phyloP scores from a whole-genome alignment of 306 rosid genomes.

The Ochetophila trinervis region DNA sequence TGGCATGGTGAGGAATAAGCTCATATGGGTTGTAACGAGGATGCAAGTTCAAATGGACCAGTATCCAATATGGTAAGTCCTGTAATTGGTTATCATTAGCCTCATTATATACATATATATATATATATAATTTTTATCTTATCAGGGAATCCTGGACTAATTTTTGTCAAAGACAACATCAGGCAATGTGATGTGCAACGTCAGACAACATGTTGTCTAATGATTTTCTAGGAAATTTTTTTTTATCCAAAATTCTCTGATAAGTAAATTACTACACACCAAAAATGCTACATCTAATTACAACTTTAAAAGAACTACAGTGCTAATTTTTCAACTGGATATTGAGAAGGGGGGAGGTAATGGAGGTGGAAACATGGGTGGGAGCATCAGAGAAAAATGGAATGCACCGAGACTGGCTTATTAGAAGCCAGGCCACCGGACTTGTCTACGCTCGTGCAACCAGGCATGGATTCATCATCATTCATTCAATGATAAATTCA shows the following conservation, averaged over 20 bases:
- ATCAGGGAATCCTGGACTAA: too few relatives aligned
- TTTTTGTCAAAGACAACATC: too few relatives aligned
- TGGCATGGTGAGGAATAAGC: background rate
- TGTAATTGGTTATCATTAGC: background rate
- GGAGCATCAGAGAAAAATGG: background rate
- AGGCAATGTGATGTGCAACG: too few relatives aligned
- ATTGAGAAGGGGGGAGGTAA: background rate
- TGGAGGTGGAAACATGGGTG: background rate
- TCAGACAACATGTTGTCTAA: too few relatives aligned
- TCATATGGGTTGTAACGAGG: background rate
- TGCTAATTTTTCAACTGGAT: background rate
- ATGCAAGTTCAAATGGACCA: background rate
- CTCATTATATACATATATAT: background rate
- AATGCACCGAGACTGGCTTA: conserved; percentile 2
- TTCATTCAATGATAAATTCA: too few relatives aligned
- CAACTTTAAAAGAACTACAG: background rate
- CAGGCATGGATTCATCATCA: background rate
- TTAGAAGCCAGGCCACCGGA: background rate
- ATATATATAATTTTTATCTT: too few relatives aligned
- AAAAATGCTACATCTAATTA: background rate
- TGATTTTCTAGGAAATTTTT: too few relatives aligned
- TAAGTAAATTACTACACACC: too few relatives aligned
- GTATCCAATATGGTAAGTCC: background rate
- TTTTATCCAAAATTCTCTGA: too few relatives aligned
- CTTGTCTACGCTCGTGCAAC: background rate